Percentiles rank a stretch among this genome's conserved stretches.
Conservation (phyloP, 176 grass and related monocot genomes). For the Phoenix dactylifera region DNA sequence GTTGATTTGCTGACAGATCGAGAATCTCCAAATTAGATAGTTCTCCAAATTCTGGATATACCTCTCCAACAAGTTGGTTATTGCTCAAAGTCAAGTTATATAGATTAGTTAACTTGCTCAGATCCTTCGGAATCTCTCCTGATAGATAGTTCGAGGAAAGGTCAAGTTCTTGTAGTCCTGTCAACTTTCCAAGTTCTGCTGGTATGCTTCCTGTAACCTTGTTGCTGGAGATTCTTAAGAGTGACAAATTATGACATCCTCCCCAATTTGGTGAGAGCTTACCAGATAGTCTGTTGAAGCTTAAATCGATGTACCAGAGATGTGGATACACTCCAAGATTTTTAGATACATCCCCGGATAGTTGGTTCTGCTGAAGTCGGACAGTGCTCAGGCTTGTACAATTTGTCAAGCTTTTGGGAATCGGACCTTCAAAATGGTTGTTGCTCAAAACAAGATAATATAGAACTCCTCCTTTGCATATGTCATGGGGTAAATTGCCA, state of each 20-base stretch:
- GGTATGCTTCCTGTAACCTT: background rate
- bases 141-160: background rate
- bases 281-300: background rate
- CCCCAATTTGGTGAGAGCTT: background rate
- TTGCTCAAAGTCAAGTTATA: background rate
- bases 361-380: background rate
- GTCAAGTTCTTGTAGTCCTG: background rate
- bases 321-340: constrained; percentile 18
- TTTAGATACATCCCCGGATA: constrained; percentile 15
- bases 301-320: background rate
- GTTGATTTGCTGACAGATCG: constrained; percentile 12
- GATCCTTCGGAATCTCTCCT: constrained; percentile 4
- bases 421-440: constrained; percentile 7
- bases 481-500: too few species aligned
- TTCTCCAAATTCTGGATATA: background rate
- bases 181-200: background rate
- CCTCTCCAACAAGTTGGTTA: constrained; percentile 1
- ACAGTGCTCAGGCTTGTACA: background rate
- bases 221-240: background rate
- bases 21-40: background rate
- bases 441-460: too few species aligned
- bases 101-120: background rate
- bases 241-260: background rate
- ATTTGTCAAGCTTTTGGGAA: constrained; percentile 9
- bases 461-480: too few species aligned